Percentiles rank a stretch among this genome's conserved stretches.
Conservation (phyloP, 805 yeast genomes). For the Metschnikowia cubensis region DNA sequence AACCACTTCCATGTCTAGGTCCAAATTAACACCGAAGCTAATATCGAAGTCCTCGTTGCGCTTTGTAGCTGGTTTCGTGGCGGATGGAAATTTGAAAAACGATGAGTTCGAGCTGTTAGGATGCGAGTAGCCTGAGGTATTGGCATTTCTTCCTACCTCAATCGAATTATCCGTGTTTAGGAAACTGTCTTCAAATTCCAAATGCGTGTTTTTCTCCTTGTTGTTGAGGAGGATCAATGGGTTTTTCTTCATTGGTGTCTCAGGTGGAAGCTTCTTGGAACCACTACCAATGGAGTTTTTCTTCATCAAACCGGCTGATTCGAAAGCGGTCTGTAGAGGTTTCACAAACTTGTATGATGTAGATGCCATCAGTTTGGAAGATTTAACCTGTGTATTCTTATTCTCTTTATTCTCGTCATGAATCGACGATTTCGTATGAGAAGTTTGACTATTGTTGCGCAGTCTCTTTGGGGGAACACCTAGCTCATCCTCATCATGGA, state of each 20-base stretch:
- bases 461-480: slow-evolving; percentile 1
- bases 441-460: slow-evolving; percentile 4
- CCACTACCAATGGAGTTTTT: slow-evolving; percentile 31
- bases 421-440: slow-evolving; percentile 1
- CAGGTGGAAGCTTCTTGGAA: slow-evolving; percentile 35
- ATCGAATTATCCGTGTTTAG: slow-evolving; percentile 23
- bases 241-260: slow-evolving; percentile 42
- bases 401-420: slow-evolving; percentile 37
- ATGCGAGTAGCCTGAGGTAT: slow-evolving; percentile 14
- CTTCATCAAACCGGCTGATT: slow-evolving; percentile 67
- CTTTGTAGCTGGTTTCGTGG: slow-evolving; percentile 15
- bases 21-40: slow-evolving; percentile 17
- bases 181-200: slow-evolving; percentile 14
- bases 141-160: slow-evolving; percentile 37
- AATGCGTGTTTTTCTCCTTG: slow-evolving; percentile 10
- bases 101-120: slow-evolving; percentile 32
- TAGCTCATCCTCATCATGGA: slow-evolving; percentile 10
- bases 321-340: slow-evolving; percentile 82
- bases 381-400: slow-evolving; percentile 4
- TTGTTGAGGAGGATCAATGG: slow-evolving; percentile 35
- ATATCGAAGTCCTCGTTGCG: slow-evolving; percentile 20
- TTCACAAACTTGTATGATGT: slow-evolving; percentile 61
- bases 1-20: slow-evolving; percentile 14
- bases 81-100: slow-evolving; percentile 27
- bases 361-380: slow-evolving; percentile 12